phyloP scores from a whole-genome alignment of 176 grass and related monocot genomes.

The Rhynchospora breviuscula region DNA sequence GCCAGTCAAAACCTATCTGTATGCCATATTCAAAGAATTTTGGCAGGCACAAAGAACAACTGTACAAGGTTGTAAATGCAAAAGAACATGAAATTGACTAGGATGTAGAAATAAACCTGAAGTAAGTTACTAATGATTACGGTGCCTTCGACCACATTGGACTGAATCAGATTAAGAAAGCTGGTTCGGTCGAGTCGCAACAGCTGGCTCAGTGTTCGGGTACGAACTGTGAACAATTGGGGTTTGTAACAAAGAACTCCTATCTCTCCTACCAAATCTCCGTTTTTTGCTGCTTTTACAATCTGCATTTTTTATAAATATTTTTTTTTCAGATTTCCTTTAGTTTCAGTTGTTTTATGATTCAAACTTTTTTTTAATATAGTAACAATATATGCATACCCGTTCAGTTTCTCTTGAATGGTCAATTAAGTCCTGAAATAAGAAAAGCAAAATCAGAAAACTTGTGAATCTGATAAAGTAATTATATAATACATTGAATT shows the following conservation, averaged over 20 bases:
- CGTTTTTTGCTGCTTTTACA: conserved; percentile 38
- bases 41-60: background rate
- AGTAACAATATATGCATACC: conserved; percentile 41
- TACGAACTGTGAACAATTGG: conserved; percentile 86
- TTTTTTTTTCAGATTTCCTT: conserved; percentile 17
- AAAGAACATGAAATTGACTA: background rate
- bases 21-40: background rate
- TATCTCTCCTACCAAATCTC: conserved; percentile 90
- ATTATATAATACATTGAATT: background rate
- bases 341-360: conserved; percentile 23
- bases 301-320: conserved; percentile 35
- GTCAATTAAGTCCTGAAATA: conserved; percentile 74
- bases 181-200: conserved; percentile 69
- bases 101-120: conserved; percentile 32
- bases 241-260: conserved; percentile 94
- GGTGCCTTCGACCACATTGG: conserved; percentile 88
- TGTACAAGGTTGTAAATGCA: background rate
- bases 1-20: background rate
- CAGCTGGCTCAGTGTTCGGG: conserved; percentile 81
- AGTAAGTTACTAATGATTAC: conserved; percentile 95
- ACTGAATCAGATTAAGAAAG: conserved; percentile 84
- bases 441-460: conserved; percentile 26
- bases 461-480: background rate
- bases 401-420: conserved; percentile 38
- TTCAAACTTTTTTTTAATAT: conserved; percentile 7